These are phyloP conservation scores for Acer yangbiense DNA, from an alignment of 345 rosid species.

Conservation along the genomic window DNA sequence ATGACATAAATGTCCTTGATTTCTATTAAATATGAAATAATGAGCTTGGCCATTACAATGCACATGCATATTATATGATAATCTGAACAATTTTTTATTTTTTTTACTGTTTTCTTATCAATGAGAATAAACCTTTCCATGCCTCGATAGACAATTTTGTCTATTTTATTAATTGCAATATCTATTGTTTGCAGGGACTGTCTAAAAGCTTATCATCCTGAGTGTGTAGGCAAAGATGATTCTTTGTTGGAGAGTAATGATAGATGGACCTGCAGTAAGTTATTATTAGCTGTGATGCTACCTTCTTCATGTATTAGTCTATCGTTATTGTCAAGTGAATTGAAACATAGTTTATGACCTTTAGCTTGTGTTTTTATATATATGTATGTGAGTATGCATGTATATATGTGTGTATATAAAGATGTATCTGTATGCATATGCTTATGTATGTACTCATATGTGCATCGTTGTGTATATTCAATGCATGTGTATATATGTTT, in stretches of 20 bases:
- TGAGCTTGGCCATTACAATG: neutral
- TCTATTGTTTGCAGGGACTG: slow-evolving; percentile 40
- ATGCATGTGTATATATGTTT: too few relatives aligned
- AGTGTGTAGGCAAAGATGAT: slow-evolving; percentile 38
- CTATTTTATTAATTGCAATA: neutral
- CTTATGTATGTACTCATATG: too few relatives aligned
- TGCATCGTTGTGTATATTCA: too few relatives aligned
- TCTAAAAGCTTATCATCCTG: slow-evolving; percentile 48
- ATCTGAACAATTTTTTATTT: too few relatives aligned
- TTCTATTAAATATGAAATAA: neutral
- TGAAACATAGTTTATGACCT: neutral
- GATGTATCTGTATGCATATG: neutral
- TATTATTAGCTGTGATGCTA: neutral
- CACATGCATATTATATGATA: neutral
- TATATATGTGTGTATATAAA: too few relatives aligned
- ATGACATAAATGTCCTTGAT: too few relatives aligned
- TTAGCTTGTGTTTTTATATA: too few relatives aligned
- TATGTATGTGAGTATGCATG: neutral
- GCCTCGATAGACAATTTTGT: neutral
- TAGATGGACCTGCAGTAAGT: slow-evolving; percentile 47
- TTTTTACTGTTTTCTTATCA: neutral
- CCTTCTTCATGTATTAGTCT: neutral
- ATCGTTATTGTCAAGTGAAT: neutral
- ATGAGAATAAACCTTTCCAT: neutral
- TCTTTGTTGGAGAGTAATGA: slow-evolving; percentile 33